These are phyloP conservation scores for Rhodotorula babjevae DNA, from an alignment of 768 basidiomycete species.

Conservation along the genomic window DNA sequence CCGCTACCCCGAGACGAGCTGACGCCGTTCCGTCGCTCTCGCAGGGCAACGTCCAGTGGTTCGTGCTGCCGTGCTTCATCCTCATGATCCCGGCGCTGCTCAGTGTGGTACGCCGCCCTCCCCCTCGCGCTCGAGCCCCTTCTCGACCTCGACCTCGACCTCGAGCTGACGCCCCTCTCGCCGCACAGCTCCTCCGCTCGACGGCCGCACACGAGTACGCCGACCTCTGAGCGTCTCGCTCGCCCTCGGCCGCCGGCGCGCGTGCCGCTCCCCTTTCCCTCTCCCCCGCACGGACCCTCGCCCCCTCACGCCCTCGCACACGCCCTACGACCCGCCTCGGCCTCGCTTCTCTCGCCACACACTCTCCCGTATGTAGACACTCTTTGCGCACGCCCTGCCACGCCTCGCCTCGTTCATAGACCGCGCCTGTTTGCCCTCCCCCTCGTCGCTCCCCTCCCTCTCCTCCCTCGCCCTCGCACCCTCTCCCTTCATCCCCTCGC, in stretches of 20 bases:
- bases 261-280: background rate
- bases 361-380: background rate
- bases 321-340: too few relatives aligned
- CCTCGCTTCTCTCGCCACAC: background rate
- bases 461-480: too few relatives aligned
- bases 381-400: background rate
- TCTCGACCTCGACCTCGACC: background rate
- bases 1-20: too few relatives aligned
- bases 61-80: slow-evolving; percentile 21
- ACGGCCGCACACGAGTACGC: background rate
- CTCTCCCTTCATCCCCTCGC: too few relatives aligned
- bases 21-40: background rate
- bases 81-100: slow-evolving; percentile 28
- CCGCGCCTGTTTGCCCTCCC: too few relatives aligned
- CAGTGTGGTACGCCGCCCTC: slow-evolving; percentile 17
- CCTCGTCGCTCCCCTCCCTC: background rate
- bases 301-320: background rate
- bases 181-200: background rate
- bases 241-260: background rate
- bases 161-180: background rate
- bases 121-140: background rate
- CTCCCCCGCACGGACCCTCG: background rate
- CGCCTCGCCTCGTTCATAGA: background rate
- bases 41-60: slow-evolving; percentile 40
- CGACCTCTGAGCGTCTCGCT: background rate